Evolutionary conservation across 2,329 filamentous ascomycete genomes (phyloP).

Genomic region (Venturia pyrina): DNA sequence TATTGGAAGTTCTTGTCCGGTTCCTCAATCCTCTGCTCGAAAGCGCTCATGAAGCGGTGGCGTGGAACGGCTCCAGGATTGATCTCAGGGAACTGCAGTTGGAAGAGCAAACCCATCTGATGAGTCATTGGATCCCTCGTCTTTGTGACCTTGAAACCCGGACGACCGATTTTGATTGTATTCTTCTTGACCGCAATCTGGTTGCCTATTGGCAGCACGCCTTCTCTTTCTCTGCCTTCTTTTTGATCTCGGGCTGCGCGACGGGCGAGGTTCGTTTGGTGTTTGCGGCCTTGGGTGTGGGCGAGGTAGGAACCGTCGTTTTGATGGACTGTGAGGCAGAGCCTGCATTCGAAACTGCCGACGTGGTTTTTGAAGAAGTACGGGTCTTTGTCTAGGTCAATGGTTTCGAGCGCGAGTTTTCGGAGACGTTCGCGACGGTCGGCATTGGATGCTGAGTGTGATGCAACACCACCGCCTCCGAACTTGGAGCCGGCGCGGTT

Average conservation of each 20-base stretch:
- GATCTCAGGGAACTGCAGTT: constrained; percentile 92
- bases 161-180: constrained; percentile 86
- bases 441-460: constrained; percentile 84
- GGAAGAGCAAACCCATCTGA: constrained; percentile 88
- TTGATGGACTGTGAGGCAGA: constrained; percentile 95
- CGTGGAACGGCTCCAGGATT: constrained; percentile 63
- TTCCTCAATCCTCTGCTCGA: constrained; percentile 90
- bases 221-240: constrained; percentile 59
- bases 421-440: constrained; percentile 94
- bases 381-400: constrained; percentile 97
- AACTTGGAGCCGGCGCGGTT: constrained; percentile 97
- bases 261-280: constrained; percentile 94
- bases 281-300: constrained; percentile 96
- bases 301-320: constrained; percentile 98
- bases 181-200: constrained; percentile 63
- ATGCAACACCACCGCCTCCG: constrained; percentile 92
- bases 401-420: constrained; percentile 96
- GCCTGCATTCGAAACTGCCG: constrained; percentile 92
- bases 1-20: constrained; percentile 94
- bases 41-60: constrained; percentile 95
- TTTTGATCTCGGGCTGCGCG: constrained; percentile 93
- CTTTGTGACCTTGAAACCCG: constrained; percentile 97
- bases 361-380: constrained; percentile 99
- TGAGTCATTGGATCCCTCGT: constrained; percentile 78
- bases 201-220: constrained; percentile 66